Evolutionary conservation across 805 yeast genomes (phyloP), one percentile per base, ranked within the genome.

Genomic region (Saccharomycopsis sp.): DNA sequence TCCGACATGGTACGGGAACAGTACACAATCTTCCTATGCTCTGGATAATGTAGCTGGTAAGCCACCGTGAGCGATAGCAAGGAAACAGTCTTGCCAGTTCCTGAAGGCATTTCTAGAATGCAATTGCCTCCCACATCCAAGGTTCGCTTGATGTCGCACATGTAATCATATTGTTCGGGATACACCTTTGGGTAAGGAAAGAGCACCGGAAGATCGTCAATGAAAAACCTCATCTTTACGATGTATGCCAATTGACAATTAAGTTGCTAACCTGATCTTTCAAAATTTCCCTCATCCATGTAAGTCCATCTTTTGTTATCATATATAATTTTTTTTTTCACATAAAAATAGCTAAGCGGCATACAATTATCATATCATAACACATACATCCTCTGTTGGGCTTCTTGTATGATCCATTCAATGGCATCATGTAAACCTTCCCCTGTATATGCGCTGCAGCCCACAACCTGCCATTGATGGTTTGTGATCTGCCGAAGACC

Each of bases 1-100:
- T 92, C 99, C 8, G 96, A 85, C 97, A 92, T 92, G 25, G 99
- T 92, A 71, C 99, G 97, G 4, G 98, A 92, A 61, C 99, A 92
- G 62, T 92, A 92, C 5, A 92, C 85, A 50, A 92, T 78, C 67
- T 89, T 92, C 13, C 95, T 65, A 55, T 86, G 95, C 54, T 89
- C 96, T 7, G 96, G 94, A 58, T 89, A 88, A 56, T 73, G 75
- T 84, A 85, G 77, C 59, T 92, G 99, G 60, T 92, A 92, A 10
- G 98, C 95, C 34, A 92, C 86, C 0, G 97, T 86, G 34, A 92
- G 63, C 0, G 97, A 86, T 22, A 92, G 66, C 57, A 92, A 68
- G 0, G 97, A 87, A 3, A 92, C 83, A 29, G 99, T 92, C 59
- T 92, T 92, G 32, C 99, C 99, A 3, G 99, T 92, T 3, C 99